Evolutionary conservation across 2,329 filamentous ascomycete genomes (phyloP).

Genomic region (Talaromyces sp.): DNA sequence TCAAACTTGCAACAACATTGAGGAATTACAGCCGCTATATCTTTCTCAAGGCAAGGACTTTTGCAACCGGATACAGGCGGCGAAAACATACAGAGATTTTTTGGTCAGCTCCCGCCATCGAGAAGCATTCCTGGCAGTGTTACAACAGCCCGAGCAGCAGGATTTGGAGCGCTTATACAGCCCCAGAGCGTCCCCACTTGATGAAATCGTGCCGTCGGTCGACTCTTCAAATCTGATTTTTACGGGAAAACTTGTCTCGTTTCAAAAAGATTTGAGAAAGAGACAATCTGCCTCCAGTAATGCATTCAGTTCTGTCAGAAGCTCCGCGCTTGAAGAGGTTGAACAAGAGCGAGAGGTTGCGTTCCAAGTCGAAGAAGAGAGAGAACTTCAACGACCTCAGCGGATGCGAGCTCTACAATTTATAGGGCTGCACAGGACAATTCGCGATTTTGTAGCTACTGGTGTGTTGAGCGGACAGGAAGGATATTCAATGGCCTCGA

Average conservation of each 20-base stretch:
- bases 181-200: constrained; percentile 16
- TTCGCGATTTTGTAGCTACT: constrained; percentile 46
- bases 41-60: constrained; percentile 58
- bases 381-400: constrained; percentile 48
- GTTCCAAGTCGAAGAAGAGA: constrained; percentile 43
- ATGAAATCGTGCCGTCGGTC: constrained; percentile 16
- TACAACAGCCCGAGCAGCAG: constrained; percentile 53
- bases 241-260: constrained; percentile 27
- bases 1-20: constrained; percentile 57
- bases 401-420: constrained; percentile 41
- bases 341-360: constrained; percentile 54
- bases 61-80: constrained; percentile 51
- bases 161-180: constrained; percentile 57
- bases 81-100: constrained; percentile 40
- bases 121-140: constrained; percentile 37
- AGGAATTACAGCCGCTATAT: constrained; percentile 56
- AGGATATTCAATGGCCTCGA: neutral
- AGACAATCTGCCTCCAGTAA: neutral
- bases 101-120: constrained; percentile 33
- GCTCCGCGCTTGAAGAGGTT: constrained; percentile 45
- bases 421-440: constrained; percentile 44
- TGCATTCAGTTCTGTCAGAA: constrained; percentile 34
- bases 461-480: constrained; percentile 24
- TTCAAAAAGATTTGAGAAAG: constrained; percentile 21
- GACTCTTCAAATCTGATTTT: constrained; percentile 20